phyloP scores from a whole-genome alignment of 495 filamentous ascomycete genomes.

The Penicillium arizonense region DNA sequence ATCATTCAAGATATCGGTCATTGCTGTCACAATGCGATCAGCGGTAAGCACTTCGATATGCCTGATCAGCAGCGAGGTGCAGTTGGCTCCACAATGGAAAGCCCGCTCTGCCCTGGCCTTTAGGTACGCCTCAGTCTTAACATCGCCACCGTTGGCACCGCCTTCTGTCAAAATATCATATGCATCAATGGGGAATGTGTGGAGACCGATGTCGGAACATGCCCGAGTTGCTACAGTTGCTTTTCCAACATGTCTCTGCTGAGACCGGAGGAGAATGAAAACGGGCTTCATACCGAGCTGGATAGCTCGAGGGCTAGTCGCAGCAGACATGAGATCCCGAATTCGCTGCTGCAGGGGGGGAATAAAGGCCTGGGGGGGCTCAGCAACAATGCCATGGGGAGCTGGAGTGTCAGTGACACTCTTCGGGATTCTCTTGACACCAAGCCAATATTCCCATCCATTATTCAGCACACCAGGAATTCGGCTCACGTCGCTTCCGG shows the following conservation, averaged over 20 bases:
- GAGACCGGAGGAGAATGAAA: constrained; percentile 82
- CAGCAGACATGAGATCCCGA: constrained; percentile 81
- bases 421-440: constrained; percentile 58
- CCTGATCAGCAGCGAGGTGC: constrained; percentile 75
- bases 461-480: constrained; percentile 70
- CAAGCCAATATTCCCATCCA: constrained; percentile 85
- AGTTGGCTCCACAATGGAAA: constrained; percentile 79
- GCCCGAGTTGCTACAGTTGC: constrained; percentile 70
- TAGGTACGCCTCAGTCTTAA: constrained; percentile 88
- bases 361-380: constrained; percentile 50
- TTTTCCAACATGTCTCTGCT: constrained; percentile 91
- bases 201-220: constrained; percentile 83
- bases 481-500: constrained; percentile 75
- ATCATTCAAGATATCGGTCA: constrained; percentile 74
- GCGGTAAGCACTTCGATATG: constrained; percentile 91
- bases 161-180: constrained; percentile 93
- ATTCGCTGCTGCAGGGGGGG: constrained; percentile 72
- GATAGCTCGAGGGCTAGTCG: constrained; percentile 83
- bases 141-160: constrained; percentile 79
- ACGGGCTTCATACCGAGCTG: constrained; percentile 84
- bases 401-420: constrained; percentile 32
- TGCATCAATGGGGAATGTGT: constrained; percentile 85
- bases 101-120: constrained; percentile 85
- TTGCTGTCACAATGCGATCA: constrained; percentile 78
- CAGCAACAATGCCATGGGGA: constrained; percentile 44